These are phyloP conservation scores for Pseudovirgaria hyperparasitica DNA, from an alignment of 2,329 filamentous ascomycete species.

Conservation along the genomic window DNA sequence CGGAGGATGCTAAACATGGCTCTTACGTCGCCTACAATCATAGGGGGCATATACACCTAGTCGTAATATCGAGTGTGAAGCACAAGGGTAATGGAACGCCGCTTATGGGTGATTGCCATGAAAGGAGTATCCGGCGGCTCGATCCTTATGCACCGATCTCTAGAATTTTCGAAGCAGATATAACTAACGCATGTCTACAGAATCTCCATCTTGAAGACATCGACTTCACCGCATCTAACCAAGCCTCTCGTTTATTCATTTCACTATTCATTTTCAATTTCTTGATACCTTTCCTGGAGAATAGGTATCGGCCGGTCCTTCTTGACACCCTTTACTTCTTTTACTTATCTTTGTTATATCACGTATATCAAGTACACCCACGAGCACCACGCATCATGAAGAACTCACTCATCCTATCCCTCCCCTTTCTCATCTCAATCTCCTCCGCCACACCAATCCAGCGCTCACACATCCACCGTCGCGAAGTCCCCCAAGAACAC, in stretches of 20 bases:
- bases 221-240: slow-evolving; percentile 9
- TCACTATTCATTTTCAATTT: slow-evolving; percentile 8
- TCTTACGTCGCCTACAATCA: too few relatives aligned
- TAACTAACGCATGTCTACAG: too few relatives aligned
- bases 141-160: too few relatives aligned
- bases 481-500: slow-evolving; percentile 46
- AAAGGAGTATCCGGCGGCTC: too few relatives aligned
- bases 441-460: slow-evolving; percentile 17
- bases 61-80: too few relatives aligned
- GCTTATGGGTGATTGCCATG: too few relatives aligned
- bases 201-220: too few relatives aligned
- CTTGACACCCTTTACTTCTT: slow-evolving; percentile 11
- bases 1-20: too few relatives aligned
- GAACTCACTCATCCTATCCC: slow-evolving; percentile 15
- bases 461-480: slow-evolving; percentile 15
- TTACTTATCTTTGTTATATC: slow-evolving; percentile 5
- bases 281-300: slow-evolving; percentile 19
- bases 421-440: slow-evolving; percentile 17
- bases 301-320: slow-evolving; percentile 21
- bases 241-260: slow-evolving; percentile 17
- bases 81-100: too few relatives aligned
- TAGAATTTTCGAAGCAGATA: too few relatives aligned
- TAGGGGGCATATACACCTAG: too few relatives aligned
- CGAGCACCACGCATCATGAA: slow-evolving; percentile 16
- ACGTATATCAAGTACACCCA: slow-evolving; percentile 3